Evolutionary conservation across 1,284 basidiomycete species (phyloP).

Genomic region (Irpex lacteus): DNA sequence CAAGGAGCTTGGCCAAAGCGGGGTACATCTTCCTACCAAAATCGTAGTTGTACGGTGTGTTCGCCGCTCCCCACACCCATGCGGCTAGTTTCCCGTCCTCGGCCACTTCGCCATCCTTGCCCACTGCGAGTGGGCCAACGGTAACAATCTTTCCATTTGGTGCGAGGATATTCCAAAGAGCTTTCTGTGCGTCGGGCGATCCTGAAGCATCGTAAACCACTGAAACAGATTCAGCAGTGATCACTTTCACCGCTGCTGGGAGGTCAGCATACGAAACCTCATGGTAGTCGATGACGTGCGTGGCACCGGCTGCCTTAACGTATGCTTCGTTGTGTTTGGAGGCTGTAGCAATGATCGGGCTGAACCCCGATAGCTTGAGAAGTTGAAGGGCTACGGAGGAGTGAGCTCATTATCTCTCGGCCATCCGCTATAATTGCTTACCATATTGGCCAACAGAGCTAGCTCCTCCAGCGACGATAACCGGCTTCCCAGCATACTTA

Average conservation of each 20-base stretch:
- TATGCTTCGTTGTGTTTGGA: conserved; percentile 37
- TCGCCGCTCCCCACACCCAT: conserved; percentile 6
- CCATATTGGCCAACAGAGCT: conserved; percentile 36
- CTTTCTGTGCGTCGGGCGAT: neutral
- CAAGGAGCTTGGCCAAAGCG: conserved; percentile 12
- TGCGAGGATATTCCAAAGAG: conserved; percentile 21
- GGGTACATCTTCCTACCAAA: conserved; percentile 12
- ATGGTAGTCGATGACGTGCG: conserved; percentile 47
- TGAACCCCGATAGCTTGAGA: conserved; percentile 40
- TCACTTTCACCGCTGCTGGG: conserved; percentile 12
- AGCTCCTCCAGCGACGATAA: conserved; percentile 34
- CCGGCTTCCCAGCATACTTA: conserved; percentile 26
- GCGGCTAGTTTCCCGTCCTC: conserved; percentile 10
- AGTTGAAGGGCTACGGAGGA: conserved; percentile 23
- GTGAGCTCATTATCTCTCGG: neutral
- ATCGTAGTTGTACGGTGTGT: conserved; percentile 5
- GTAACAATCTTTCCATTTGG: neutral
- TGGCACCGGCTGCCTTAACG: conserved; percentile 50
- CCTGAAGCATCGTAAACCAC: conserved; percentile 38
- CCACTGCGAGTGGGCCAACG: neutral
- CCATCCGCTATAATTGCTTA: conserved; percentile 13
- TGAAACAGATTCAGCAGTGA: conserved; percentile 28
- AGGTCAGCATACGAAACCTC: conserved; percentile 19
- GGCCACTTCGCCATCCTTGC: neutral
- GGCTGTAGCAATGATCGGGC: conserved; percentile 48